Evolutionary conservation across 441 rosid genomes (phyloP), one percentile per base, ranked within the genome.

Genomic region (Croton setiger): DNA sequence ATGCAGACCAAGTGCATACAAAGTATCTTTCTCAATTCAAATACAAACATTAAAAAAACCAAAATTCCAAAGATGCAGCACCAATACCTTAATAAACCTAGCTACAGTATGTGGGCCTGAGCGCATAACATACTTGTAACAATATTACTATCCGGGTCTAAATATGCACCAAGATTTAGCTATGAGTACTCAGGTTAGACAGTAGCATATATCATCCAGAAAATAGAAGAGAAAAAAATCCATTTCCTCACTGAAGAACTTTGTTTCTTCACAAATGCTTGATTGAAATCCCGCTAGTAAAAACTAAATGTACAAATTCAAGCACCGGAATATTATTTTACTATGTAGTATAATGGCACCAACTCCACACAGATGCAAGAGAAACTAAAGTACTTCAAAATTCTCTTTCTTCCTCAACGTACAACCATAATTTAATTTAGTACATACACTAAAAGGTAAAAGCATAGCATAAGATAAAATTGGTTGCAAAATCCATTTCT

Each of bases 71-170:
- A 39, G 45, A 48, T 33, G 17, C n/a, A 4, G 27, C 35, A 57
- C 45, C 48, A 60, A 60, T 3, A 60, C 48, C 31, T 41, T 10
- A 60, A 39, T 45, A 37, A 60, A 57, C 20, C 64, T 39, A 48
- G 11, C 48, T 60, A 4, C 7, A 1, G 15, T 15, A 45, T 39
- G 39, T 60, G 27, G 14, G 6, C 14, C 27, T 58, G 0, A 21
- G n/a, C 65, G 21, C 31, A 11, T 45, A 14, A 60, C 39, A 0
- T 1, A 18, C 3, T 0, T 3, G 33, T 36, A 31, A 17, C 3
- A 17, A 6, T 39, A 41, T 21, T 12, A 6, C 6, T 18, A 54
- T 39, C 37, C 39, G 23, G 15, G n/a, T 23, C 9, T 2, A 0
- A 5, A 33, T 53, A 39, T 36, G 53, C 21, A 13, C 39, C 3